Evolutionary conservation across 331 rosid species (phyloP), one percentile per base, ranked within the genome.

Genomic region (Malus hybrid): DNA sequence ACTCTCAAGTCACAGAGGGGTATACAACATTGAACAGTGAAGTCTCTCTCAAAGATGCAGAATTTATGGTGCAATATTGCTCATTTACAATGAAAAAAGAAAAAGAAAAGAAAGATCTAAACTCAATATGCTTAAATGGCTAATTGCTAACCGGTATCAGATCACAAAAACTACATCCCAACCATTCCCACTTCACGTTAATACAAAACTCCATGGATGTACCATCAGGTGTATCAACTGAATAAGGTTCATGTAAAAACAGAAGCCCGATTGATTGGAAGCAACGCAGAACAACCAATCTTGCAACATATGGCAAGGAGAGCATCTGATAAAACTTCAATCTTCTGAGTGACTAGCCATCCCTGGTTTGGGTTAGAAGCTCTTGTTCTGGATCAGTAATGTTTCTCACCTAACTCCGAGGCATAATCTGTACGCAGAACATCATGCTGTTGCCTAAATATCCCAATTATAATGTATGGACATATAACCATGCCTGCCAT

Each of bases 401-500:
- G 82, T 86, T 85, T 79, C 77, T 87, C 87, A 56, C 70, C 76
- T 27, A 63, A 78, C 78, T 80, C 71, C 7, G 48, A 46, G 28
- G 78, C 85, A 79, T 78, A 92, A 87, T 95, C 97, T 82, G 86
- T 84, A 71, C 99, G 99, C 79, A 92, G 79, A 77, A 74, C 89
- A 29, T 89, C 92, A 48, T 70, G 69, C 67, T 89, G 91, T 54
- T 88, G 90, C 81, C 84, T 85, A 78, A 89, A 90, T 33, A 75
- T 90, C 83, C 92, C 91, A 28, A 90, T 82, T 79, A 88, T 76
- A 66, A 90, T 78, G 88, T 79, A 85, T 50, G 97, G 97, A 83
- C 88, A 84, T 81, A 90, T 86, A 71, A 95, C 90, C 97, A 92
- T 95, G 89, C 87, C 78, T 64, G 97, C 97, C 97, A 95, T 95